Evolutionary conservation across 129 eudicot genomes (phyloP), one percentile per base, ranked within the genome.

Genomic region (Lonicera japonica): DNA sequence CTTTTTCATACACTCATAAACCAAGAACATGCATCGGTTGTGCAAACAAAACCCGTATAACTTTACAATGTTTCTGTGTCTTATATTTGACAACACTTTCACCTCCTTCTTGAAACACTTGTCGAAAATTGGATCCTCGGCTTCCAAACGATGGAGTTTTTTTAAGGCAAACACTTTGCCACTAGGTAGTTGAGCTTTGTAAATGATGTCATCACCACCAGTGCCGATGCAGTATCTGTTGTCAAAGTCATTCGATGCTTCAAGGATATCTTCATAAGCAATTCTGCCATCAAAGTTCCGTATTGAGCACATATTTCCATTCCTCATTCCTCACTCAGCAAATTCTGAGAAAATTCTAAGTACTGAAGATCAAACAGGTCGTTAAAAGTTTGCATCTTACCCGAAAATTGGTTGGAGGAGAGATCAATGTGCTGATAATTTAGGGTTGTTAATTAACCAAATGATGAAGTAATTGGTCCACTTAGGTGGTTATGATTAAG

Each of bases 1-100:
- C 17, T 47, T 65, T 53, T 65, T 47, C 47, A 65, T 45, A 15
- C 14, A 51, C 20, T 64, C 58, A 23, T 64, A 64, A 14, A 64
- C 41, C 58, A 64, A 48, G 69, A 64, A 50, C 17, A 21, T 52
- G 23, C 40, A 25, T 17, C 54, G 22, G 21, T 53, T 21, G 23
- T 53, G 22, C 25, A 51, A 29, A 52, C 70, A 65, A 23, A 22
- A 52, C 15, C 70, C 70, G 18, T 64, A 50, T 11, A 64, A 22
- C 21, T 48, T 64, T 12, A 45, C 5, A 3, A 45, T 45, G 5
- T 45, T 52, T 52, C 11, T 16, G 56, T 52, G 51, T 15, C 51
- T 45, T 1, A 45, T 4, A 15, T 45, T 45, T 12, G 51, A 45
- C n/a, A 45, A 15, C 51, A 45, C 51, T 45, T 45, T 8, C 16